Conservation (phyloP, 768 basidiomycete genomes). For the Boletus reticulatus region DNA sequence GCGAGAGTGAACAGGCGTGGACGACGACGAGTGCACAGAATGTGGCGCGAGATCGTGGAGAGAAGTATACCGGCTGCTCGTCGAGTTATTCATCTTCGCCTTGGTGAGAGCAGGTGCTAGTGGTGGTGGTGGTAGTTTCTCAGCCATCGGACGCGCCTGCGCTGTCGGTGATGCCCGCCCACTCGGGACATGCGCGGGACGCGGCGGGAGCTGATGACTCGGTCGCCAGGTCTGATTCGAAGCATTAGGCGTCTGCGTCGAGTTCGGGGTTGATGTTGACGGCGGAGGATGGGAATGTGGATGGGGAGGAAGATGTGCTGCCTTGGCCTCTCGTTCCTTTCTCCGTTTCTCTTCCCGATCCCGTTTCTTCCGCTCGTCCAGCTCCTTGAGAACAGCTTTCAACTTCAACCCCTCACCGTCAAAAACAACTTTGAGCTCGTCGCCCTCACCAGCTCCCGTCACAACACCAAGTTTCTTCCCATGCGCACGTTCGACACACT, state of each 20-base stretch:
- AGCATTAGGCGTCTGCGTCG: constrained; percentile 24
- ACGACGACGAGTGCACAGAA: constrained; percentile 32
- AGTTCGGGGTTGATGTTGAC: constrained; percentile 28
- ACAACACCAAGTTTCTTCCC: constrained; percentile 58
- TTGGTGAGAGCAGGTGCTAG: constrained; percentile 15
- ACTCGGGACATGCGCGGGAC: constrained; percentile 23
- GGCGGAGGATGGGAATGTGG: constrained; percentile 8
- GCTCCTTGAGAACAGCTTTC: constrained; percentile 63
- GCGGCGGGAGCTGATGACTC: constrained; percentile 29
- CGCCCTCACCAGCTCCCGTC: constrained; percentile 41
- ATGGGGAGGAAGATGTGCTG: constrained; percentile 11
- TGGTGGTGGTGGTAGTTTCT: constrained; percentile 23
- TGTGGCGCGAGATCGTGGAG: constrained; percentile 20
- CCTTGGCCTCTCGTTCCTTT: constrained; percentile 32
- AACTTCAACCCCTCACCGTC: constrained; percentile 72
- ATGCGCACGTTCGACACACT: constrained; percentile 64
- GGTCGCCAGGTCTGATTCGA: constrained; percentile 21
- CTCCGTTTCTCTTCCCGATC: constrained; percentile 49
- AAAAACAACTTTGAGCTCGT: constrained; percentile 71
- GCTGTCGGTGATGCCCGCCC: constrained; percentile 28
- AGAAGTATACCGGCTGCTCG: constrained; percentile 19
- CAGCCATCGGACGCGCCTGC: constrained; percentile 27
- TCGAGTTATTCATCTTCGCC: constrained; percentile 26
- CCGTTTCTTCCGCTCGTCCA: constrained; percentile 50
- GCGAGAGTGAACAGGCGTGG: constrained; percentile 32